Base-by-base conservation (phyloP, 2,329 filamentous ascomycete genomes). In the Alternaria sp. region DNA sequence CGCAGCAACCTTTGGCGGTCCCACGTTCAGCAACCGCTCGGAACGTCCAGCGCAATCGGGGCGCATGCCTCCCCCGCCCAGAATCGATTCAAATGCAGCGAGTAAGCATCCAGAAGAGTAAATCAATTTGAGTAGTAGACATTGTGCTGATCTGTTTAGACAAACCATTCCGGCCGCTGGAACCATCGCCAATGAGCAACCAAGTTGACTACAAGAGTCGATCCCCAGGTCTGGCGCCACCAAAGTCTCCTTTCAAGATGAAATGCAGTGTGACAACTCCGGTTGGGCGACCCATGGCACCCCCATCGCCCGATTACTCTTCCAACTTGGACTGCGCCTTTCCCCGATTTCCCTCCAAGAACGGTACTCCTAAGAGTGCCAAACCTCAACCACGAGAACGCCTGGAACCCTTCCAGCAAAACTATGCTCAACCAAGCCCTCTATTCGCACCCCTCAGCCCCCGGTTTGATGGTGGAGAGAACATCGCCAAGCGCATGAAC, bases 401-500 rank as follows among this genome's bases (percentile, higher is more conserved):
- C 46, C 56, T 73, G 12, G 71, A 76, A 10, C 73, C 73, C 6
- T 71, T 71, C 47, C 70, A 68, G 28, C 73, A 76, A 51, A 57
- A 67, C 43, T 79, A 80, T 57, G 73, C 73, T 19, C 71, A 76
- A 59, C 71, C 77, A 15, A 76, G 73, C 54, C 75, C 79, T 13
- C 66, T 76, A 4, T 84, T 84, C 71, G 84, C 84, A 21, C 82
- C 85, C 5, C 77, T 82, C 19, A 88, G 83, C 65, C 86, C 87
- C 25, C 77, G 76, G 32, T 74, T 73, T 2, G 78, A 79, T 67
- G 81, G 75, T 17, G 80, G 79, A 61, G 80, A 77, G 52, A 82
- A 78, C 56, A 51, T 92, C 26, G 72, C 91, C 69, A 85, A 87
- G 65, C 86, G 88, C 55, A 87, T 92, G 84, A 86, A 91, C 68